Evolutionary conservation across 2,329 filamentous ascomycete species (phyloP), one percentile per base, ranked within the genome.

Genomic region (Zymoseptoria tritici): DNA sequence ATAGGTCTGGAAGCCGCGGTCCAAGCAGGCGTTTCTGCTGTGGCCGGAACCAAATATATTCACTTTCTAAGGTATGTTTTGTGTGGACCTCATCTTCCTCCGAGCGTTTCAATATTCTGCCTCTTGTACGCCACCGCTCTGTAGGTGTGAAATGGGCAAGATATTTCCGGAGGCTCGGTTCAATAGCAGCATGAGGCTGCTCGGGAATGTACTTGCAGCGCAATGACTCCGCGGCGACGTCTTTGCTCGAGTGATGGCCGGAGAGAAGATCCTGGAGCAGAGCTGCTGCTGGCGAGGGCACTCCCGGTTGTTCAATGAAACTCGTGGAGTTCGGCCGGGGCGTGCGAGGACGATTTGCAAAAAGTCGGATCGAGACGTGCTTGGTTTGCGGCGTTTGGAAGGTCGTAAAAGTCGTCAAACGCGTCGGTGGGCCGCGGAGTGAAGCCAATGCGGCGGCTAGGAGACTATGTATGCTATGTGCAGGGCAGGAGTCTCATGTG

Each of bases 361-460:
- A 52, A 29, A 42, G 22, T 26, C n/a, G 29, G 53, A 20, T 60
- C 60, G 63, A 62, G 55, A 59, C 58, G 55, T 64, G 59, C 63
- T 65, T 13, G 51, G 31, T 49, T n/a, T 5, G 36, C 36, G 36
- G 36, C 36, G 11, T 46, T 16, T n/a, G 36, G 36, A 46, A 46
- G 36, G 7, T 46, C 36, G 36, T 46, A 46, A 46, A 46, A n/a
- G 36, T 46, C 65, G 65, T 65, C n/a, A 65, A 21, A 57, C 62
- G 64, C 60, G 57, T 51, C 46, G 59, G 21, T 26, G 59, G 16
- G 7, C 20, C 54, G 26, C 22, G 29, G 24, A 55, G 29, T 49
- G 60, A 59, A 62, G 64, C 64, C 64, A 66, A 64, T 58, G 58
- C 55, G 64, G 52, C 60, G 56, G 36, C 19, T 56, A 8, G 9